Percentiles rank a stretch among this genome's conserved stretches.
Conservation (phyloP, 176 grass and related monocot genomes). For the Zea mays region Zm-B73-REFERENCE-NAM-5.0 NC_050100.1:220160001-220160500, state of each 20-base stretch:
- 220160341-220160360: too few species aligned
- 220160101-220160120: background rate
- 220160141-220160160: background rate
- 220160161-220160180: background rate
- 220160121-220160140: background rate
- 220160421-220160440: too few species aligned
- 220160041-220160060: conserved; percentile 1
- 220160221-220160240: background rate
- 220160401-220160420: too few species aligned
- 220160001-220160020: background rate
- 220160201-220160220: background rate
- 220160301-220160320: background rate
- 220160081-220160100: background rate
- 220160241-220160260: background rate
- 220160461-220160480: too few species aligned
- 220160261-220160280: background rate
- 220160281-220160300: background rate
- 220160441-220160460: too few species aligned
- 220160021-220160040: too few species aligned
- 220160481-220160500: too few species aligned
- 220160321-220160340: too few species aligned
- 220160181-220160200: background rate
- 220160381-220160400: too few species aligned
- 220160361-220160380: too few species aligned
- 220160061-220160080: conserved; percentile 3